Conservation (phyloP, 306 rosid genomes). For the Sicyos edulis region DNA sequence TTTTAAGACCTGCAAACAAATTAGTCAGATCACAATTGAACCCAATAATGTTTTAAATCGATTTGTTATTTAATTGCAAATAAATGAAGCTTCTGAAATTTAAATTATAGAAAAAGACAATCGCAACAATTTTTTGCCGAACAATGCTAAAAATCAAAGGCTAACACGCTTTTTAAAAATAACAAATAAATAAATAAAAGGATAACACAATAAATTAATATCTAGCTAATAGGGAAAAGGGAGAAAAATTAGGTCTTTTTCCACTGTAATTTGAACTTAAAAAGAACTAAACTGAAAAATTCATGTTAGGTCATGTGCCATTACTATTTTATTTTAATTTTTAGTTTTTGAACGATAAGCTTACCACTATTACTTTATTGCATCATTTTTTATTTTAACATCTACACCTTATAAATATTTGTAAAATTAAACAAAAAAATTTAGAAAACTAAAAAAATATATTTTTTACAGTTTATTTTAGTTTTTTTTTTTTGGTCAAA, state of each 20-base stretch:
- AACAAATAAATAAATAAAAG: no score
- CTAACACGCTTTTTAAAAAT: not conserved
- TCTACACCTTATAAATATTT: no score
- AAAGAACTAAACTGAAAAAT: not conserved
- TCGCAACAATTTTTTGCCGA: not conserved
- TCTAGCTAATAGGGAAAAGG: not conserved
- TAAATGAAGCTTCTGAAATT: not conserved
- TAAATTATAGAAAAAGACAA: not conserved
- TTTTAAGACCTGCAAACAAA: not conserved
- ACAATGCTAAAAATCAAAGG: not conserved
- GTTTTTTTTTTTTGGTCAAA: no score
- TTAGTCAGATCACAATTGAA: not conserved
- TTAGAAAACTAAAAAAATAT: no score
- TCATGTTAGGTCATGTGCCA: not conserved
- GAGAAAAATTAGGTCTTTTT: not conserved
- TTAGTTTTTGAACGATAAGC: no score
- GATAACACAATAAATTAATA: not conserved
- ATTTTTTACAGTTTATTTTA: no score
- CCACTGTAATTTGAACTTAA: conserved; percentile 7
- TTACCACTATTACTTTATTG: no score
- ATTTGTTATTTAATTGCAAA: not conserved
- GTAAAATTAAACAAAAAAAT: no score
- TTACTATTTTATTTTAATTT: no score
- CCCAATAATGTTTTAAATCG: not conserved
- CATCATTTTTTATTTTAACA: no score